Conservation (phyloP, 1,284 basidiomycete genomes). For the Pseudozyma thailandica region DNA sequence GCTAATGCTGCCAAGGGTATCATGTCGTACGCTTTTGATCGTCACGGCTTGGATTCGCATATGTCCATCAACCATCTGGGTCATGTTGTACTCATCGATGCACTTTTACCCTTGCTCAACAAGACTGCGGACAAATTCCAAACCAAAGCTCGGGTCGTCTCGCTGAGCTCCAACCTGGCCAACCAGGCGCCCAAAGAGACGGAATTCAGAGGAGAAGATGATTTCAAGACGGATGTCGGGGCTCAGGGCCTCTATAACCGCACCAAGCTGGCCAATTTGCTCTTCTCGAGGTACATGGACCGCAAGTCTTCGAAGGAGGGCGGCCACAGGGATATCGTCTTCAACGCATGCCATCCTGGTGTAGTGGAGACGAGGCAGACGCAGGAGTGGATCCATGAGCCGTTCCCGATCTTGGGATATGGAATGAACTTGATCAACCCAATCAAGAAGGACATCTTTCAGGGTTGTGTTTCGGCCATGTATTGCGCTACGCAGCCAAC, state of each 20-base stretch:
- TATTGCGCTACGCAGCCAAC: slow-evolving; percentile 28
- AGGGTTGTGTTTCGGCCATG: slow-evolving; percentile 33
- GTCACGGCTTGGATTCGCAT: slow-evolving; percentile 34
- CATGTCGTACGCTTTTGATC: slow-evolving; percentile 28
- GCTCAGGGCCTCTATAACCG: slow-evolving; percentile 20
- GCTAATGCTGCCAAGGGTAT: slow-evolving; percentile 35
- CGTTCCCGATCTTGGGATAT: slow-evolving; percentile 33
- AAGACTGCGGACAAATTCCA: slow-evolving; percentile 19
- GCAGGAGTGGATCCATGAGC: slow-evolving; percentile 34
- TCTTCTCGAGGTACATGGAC: slow-evolving; percentile 24
- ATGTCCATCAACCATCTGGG: slow-evolving; percentile 38
- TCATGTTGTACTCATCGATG: slow-evolving; percentile 30
- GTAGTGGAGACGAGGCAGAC: slow-evolving; percentile 32
- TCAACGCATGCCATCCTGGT: slow-evolving; percentile 34
- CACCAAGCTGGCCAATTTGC: slow-evolving; percentile 28
- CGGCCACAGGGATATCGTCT: slow-evolving; percentile 18
- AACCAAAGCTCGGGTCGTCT: slow-evolving; percentile 16
- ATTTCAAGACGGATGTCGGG: slow-evolving; percentile 25
- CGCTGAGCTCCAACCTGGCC: slow-evolving; percentile 33
- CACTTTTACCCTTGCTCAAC: slow-evolving; percentile 17
- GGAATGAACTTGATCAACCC: slow-evolving; percentile 35
- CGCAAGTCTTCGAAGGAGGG: slow-evolving; percentile 11
- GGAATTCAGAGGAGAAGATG: slow-evolving; percentile 10
- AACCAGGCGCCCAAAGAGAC: slow-evolving; percentile 21
- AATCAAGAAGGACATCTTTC: slow-evolving; percentile 42